Base-by-base conservation (phyloP, 1,139 yeast genomes). In the Yamadazyma sp. region DNA sequence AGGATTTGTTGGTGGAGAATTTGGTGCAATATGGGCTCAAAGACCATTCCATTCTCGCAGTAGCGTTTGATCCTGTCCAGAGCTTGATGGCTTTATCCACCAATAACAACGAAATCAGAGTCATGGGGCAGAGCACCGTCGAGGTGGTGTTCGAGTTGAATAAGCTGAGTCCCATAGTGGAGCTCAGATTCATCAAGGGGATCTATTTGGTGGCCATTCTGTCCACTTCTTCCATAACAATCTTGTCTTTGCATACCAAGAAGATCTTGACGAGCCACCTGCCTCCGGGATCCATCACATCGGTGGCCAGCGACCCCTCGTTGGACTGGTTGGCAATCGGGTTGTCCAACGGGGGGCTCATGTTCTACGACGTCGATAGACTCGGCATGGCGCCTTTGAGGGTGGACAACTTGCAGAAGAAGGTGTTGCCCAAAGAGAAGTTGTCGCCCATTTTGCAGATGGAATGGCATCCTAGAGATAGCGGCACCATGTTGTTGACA, bases 51-150 rank as follows among this genome's bases (percentile, higher is more conserved):
- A 76, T 87, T 3, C 64, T 78, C 18, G 80, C 87, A 0, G 62
- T 82, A 32, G 95, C 95, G 0, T 87, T 73, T 59, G 98, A 92
- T 58, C 95, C 95, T 1, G 83, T 87, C 1, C 98, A 92, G 57
- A 81, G 95, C 36, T 70, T 92, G 32, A 61, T 89, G 49, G 98
- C 97, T 0, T 66, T 88, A 0, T 83, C 94, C 3, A 88, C 96
- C 0, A 79, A 73, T 31, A 58, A 63, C 10, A 87, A 89, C 34
- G 80, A 79, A 37, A 73, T 92, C 16, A 81, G 87, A 50, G 84
- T 92, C 4, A 83, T 81, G 54, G 98, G 98, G 2, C 92, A 86
- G 55, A 81, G 83, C 37, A 79, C 85, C 38, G 96, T 91, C 7
- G 88, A 86, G 47, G 87, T 81, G 7, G 81, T 78, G 4, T 76